Evolutionary conservation across 2,329 filamentous ascomycete species (phyloP).

Genomic region (Furcasterigmium furcatum): DNA sequence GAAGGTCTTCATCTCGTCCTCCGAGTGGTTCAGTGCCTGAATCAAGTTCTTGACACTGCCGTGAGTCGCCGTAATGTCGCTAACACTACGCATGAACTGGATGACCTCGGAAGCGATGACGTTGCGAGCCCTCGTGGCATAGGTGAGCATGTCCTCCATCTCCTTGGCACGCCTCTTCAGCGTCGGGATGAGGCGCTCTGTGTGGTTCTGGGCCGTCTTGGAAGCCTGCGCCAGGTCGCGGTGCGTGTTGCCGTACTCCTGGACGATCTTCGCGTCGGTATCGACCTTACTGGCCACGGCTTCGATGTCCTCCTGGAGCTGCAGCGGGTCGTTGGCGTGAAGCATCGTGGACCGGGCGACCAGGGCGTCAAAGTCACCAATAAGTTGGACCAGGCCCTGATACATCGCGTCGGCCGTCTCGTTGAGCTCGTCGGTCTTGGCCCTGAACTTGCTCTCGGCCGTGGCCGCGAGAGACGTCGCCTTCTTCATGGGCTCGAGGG

Average conservation of each 20-base stretch:
- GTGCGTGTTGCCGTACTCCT: slow-evolving; percentile 63
- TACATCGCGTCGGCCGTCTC: slow-evolving; percentile 58
- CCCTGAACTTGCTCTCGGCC: slow-evolving; percentile 56
- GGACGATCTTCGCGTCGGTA: slow-evolving; percentile 77
- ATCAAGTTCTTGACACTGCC: slow-evolving; percentile 71
- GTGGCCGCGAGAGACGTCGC: slow-evolving; percentile 64
- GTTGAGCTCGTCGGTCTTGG: slow-evolving; percentile 59
- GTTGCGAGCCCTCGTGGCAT: slow-evolving; percentile 65
- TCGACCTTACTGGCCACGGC: slow-evolving; percentile 82
- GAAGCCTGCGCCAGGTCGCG: slow-evolving; percentile 58
- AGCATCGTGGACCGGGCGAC: slow-evolving; percentile 50
- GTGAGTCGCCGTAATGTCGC: slow-evolving; percentile 73
- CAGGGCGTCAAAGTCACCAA: slow-evolving; percentile 60
- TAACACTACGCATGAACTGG: slow-evolving; percentile 78
- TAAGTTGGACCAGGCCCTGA: slow-evolving; percentile 56
- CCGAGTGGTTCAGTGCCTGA: slow-evolving; percentile 65
- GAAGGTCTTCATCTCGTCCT: slow-evolving; percentile 76
- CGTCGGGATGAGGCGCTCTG: slow-evolving; percentile 57
- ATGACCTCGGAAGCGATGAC: slow-evolving; percentile 62
- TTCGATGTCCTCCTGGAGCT: slow-evolving; percentile 80
- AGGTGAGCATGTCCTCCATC: slow-evolving; percentile 58
- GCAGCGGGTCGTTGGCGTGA: slow-evolving; percentile 60
- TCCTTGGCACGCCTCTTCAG: slow-evolving; percentile 53
- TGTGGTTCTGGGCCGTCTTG: slow-evolving; percentile 61
- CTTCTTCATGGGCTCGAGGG: slow-evolving; percentile 67